Base-by-base conservation (phyloP, 1,284 basidiomycete species). In the Irpex sp. region DNA sequence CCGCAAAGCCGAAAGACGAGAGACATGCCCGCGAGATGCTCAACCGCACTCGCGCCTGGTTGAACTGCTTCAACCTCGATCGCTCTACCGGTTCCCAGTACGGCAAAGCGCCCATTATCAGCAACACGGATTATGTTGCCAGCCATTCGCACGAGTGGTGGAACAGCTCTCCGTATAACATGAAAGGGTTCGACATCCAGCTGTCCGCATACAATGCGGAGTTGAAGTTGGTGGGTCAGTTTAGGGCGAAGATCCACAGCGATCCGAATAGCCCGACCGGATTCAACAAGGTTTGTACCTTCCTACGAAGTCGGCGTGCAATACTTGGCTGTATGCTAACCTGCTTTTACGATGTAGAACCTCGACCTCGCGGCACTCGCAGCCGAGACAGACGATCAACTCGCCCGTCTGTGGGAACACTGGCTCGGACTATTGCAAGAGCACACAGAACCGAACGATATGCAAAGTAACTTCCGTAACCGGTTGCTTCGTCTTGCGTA, bases 31-130 rank as follows among this genome's bases (percentile, higher is more conserved):
- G 93, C 56, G 89, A 93, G 72, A 83, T 92, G 74, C 81, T 93
- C 57, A 94, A 93, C 69, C 85, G 93, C n/a, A 91, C 90, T 42
- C 85, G 92, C 18, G 84, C 90, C 0, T 95, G 93, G 93, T 77
- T 94, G 64, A 91, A 91, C 71, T 93, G 91, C 73, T 92, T 88
- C 74, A 92, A 91, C 71, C 75, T 94, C 52, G 92, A 94, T 71
- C 85, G 91, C 16, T 91, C 88, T 1, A 88, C 85, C 18, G 85
- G 88, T 23, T 87, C 88, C 9, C 91, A 94, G 74, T 92, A 93
- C 73, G 92, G 92, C 58, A 93, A 93, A 74, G 80, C 82, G 1
- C 83, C 90, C 18, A 88, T 87, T 60, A 90, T 95, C 72, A 81
- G 79, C 63, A 82, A 87, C 63, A 77, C 77, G n/a, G 91, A 92